Base-by-base conservation (phyloP, 805 yeast genomes). In the Barnettozyma botsteinii region DNA sequence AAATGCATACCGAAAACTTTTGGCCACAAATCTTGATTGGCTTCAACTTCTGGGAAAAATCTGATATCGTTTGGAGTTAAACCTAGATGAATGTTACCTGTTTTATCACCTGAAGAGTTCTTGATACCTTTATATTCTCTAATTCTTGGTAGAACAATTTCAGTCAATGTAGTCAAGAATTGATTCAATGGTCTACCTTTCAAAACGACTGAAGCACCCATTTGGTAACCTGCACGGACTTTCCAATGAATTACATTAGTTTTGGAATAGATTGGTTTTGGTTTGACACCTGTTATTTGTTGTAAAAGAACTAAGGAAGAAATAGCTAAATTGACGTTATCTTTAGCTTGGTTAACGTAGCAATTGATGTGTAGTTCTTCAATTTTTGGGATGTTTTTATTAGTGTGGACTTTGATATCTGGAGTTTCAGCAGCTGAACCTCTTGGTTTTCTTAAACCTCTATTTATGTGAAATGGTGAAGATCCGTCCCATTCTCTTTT, bases 241-340 rank as follows among this genome's bases (percentile, higher is more conserved):
- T 80, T 79, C 96, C 96, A 89, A 33, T 77, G 73, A 39, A 89
- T 82, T 25, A 86, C 85, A 62, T 87, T 87, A 9, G 85, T 72
- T 56, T 77, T 83, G 31, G 94, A 82, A 57, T 69, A 84, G 14
- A 87, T 67, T 19, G 82, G 73, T 45, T 70, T 66, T 28, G 97
- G 88, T 60, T 87, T 85, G 46, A 73, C 78, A 46, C 95, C 95
- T n/a, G 98, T 91, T 54, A 93, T 84, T 61, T 91, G 98, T 53
- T 93, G 94, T 42, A 93, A 59, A 64, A 85, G 91, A 44, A 86
- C 70, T 37, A 77, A 69, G 10, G 95, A 86, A 25, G 88, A 73
- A 41, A 88, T 75, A 23, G 87, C 85, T 45, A 79, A 69, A 65
- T 87, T 80, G 32, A 79, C 73, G 52, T 81, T 78, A 42, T 75